Percentiles rank a stretch among this genome's conserved stretches.
These are phyloP conservation scores for Solanum verrucosum DNA, from an alignment of 257 asterid genomes.

Conservation along the genomic window DNA sequence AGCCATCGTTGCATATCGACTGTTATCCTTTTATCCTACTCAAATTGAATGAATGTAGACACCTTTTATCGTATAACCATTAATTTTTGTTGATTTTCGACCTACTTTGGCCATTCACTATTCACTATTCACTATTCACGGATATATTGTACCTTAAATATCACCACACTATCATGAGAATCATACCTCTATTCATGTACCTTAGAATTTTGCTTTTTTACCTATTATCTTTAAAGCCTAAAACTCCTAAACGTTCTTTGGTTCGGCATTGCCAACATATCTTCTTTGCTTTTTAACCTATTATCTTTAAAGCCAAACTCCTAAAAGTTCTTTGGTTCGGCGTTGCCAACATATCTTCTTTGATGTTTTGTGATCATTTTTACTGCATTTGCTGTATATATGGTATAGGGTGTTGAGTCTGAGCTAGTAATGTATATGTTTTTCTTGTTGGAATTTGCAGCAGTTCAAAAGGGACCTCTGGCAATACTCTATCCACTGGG, in stretches of 20 bases:
- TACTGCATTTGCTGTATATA: background rate
- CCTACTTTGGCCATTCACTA: background rate
- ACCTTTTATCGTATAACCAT: background rate
- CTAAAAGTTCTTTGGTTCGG: background rate
- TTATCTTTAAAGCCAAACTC: background rate
- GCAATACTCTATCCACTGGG: constrained; percentile 37
- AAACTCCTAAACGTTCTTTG: background rate
- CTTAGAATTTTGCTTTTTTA: background rate
- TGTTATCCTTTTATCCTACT: background rate
- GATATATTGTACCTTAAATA: background rate
- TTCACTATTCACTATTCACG: background rate
- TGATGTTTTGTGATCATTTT: background rate
- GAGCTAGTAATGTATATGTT: background rate
- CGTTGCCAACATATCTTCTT: background rate
- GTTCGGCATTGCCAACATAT: background rate
- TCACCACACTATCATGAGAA: background rate
- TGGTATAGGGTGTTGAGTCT: background rate
- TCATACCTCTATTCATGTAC: background rate
- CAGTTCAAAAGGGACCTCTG: constrained; percentile 33
- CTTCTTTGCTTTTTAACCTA: background rate
- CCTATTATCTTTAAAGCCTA: background rate
- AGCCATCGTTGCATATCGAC: background rate
- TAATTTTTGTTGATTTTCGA: background rate
- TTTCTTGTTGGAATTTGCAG: constrained; percentile 15
- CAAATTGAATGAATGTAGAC: background rate